Evolutionary conservation across 768 basidiomycete genomes (phyloP), one percentile per base, ranked within the genome.

Genomic region (Mrakia frigida): DNA sequence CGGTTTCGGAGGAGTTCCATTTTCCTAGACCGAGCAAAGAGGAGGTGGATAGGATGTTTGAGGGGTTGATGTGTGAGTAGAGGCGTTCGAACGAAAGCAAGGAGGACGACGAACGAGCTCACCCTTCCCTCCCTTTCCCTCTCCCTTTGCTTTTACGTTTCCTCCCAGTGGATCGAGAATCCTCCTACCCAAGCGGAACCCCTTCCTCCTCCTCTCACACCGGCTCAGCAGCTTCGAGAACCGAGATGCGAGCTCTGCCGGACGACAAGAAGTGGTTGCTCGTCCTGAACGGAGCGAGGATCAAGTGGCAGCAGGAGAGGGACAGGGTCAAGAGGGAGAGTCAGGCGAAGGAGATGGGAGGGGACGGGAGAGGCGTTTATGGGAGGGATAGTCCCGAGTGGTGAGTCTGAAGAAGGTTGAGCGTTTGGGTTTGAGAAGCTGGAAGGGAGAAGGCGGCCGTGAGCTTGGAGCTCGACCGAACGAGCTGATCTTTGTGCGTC

Each of bases 241-340:
- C 52, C 11, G 73, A 74, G n/a, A 60, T 77, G 52, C 70, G 70
- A 9, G 39, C 61, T 25, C 65, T 77, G 6, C 65, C 76, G 16
- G 70, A 67, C 33, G 91, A 93, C 41, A 92, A 93, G 83, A 98
- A 98, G 84, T 99, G 96, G 95, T 86, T 87, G 79, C 88, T 98
- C 81, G 91, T 99, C 9, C 88, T 90, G 81, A 92, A 89, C 76
- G 90, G 92, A 79, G 91, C 92, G 80, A 90, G 91, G 74, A 86
- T 90, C 73, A 87, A 91, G 60, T 93, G 91, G 90, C 88, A 88
- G 79, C 89, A 90, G 67, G 89, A 90, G 80, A 88, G 59, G 74
- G 71, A 52, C 39, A 60, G 59, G 68, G 74, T 41, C 73, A 87
- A 85, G 78, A 87, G 89, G 79, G 88, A 89, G 56, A 69, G 78